Evolutionary conservation across 352 stramenopile genomes (phyloP).

Genomic region (Aphanomyces stellatus): DNA sequence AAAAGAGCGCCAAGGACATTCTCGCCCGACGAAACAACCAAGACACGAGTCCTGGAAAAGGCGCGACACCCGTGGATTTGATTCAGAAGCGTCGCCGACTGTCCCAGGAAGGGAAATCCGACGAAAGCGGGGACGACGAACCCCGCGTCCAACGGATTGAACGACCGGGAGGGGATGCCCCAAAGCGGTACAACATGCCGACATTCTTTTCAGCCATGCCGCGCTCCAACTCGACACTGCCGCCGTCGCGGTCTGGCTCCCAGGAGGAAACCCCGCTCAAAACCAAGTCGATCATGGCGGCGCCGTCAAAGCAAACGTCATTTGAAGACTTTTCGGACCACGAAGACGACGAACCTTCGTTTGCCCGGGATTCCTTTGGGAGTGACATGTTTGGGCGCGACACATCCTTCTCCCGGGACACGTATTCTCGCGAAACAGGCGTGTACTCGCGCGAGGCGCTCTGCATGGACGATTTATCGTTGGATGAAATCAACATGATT

Average conservation of each 20-base stretch:
- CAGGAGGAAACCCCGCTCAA: not conserved
- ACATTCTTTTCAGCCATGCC: conserved; percentile 15
- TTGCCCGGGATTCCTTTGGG: not conserved
- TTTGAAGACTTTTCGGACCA: conserved; percentile 8
- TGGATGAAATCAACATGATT: conserved; percentile 15
- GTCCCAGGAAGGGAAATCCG: conserved; percentile 5
- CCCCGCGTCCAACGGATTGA: not conserved
- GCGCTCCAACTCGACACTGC: not conserved
- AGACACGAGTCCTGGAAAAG: not conserved
- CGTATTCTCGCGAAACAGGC: conserved; percentile 9
- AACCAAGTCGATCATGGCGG: not conserved
- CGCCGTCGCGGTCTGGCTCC: not conserved
- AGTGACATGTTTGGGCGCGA: conserved; percentile 2
- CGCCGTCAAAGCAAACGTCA: not conserved
- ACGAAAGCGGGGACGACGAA: not conserved
- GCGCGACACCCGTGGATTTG: not conserved
- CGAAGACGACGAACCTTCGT: conserved; percentile 12
- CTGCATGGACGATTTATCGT: conserved; percentile 13
- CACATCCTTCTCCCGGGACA: conserved; percentile 3
- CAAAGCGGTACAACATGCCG: conserved; percentile 19
- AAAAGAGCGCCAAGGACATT: conserved; percentile 20
- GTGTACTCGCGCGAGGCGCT: conserved; percentile 12
- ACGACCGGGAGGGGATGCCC: not conserved
- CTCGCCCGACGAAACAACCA: not conserved
- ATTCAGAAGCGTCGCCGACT: conserved; percentile 11